Base-by-base conservation (phyloP, 345 rosid genomes). In the Eucalyptus curtisii region DNA sequence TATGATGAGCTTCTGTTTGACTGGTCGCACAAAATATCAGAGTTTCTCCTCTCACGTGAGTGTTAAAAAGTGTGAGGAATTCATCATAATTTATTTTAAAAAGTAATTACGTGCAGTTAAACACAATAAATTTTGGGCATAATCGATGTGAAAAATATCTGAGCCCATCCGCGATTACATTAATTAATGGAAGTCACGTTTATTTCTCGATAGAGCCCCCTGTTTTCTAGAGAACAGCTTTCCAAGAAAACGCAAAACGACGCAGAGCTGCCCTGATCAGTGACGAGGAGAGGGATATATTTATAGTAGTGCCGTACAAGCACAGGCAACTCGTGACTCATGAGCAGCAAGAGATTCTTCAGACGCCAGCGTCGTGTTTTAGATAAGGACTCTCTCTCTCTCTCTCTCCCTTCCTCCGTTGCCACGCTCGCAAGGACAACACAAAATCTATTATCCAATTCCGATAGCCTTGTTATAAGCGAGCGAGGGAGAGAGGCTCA, bases 271-370 rank as follows among this genome's bases (percentile, higher is more conserved):
- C 47, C 82, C 15, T 40, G 47, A 3, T 8, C 3, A 3, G 3
- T 20, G 47, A 40, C 25, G 15, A 6, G 8, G 30, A 20, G 82
- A 20, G 82, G 13, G 42, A 10, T 8, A 31, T 49, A 49, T 13
- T 4, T 2, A 2, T 16, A 5, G 10, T 6, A 37, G 4, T 19
- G 47, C 1, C 45, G 45, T 20, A 11, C 2, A 2, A 20, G 47
- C 30, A 1, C 82, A 10, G 27, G 27, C 47, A 20, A 37, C 82
- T 5, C 14, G 47, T 20, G 82, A 19, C 13, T 5, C 14, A 40
- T 1, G 82, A 76, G 44, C 13, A 17, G 44, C 22, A 71, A 71
- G 33, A 11, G 8, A 20, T 10, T 20, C 27, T 40, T 76, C 24
- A 37, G 14, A 40, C 30, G 7, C 30, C 4, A 37, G 47, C 16